Evolutionary conservation across 345 rosid species (phyloP).

Genomic region (Arabidopsis arenosa): DNA sequence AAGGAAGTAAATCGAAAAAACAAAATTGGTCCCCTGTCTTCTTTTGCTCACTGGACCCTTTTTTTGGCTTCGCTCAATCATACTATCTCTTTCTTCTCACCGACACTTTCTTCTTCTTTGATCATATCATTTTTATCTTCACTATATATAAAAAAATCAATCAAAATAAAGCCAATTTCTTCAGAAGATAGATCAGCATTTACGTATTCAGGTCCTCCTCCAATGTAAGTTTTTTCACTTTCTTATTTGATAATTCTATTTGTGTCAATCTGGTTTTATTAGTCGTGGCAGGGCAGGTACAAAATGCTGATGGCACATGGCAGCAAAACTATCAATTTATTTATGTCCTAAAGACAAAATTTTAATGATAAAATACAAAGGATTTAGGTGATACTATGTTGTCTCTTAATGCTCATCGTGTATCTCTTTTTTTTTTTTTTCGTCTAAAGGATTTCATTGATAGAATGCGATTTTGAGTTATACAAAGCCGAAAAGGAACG

Average conservation of each 20-base stretch:
- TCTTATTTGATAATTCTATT: neutral
- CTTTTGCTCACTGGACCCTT: constrained; percentile 43
- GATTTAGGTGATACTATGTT: constrained; percentile 45
- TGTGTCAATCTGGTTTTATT: constrained; percentile 22
- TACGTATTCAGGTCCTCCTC: neutral
- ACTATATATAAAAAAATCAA: neutral
- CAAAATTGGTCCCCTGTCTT: constrained; percentile 42
- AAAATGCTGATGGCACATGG: constrained; percentile 44
- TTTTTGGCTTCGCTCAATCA: constrained; percentile 34
- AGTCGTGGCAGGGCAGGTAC: constrained; percentile 41
- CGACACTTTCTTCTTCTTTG: constrained; percentile 33
- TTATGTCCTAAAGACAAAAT: neutral
- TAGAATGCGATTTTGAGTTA: too few species aligned
- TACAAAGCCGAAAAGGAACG: too few species aligned
- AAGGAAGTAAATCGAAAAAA: constrained; percentile 28
- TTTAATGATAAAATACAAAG: constrained; percentile 35
- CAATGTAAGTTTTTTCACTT: constrained; percentile 14
- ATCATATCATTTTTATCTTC: constrained; percentile 16
- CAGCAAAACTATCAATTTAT: constrained; percentile 34
- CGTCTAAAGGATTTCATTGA: too few species aligned
- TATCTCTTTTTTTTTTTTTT: too few species aligned
- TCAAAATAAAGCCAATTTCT: neutral
- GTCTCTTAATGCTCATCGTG: constrained; percentile 43
- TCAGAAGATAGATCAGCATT: constrained; percentile 29
- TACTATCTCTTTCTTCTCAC: constrained; percentile 13